Percentiles rank a stretch among this genome's conserved stretches.
These are phyloP conservation scores for Debaryomycetaceae sp. DNA, from an alignment of 1,139 yeast species.

Conservation along the genomic window DNA sequence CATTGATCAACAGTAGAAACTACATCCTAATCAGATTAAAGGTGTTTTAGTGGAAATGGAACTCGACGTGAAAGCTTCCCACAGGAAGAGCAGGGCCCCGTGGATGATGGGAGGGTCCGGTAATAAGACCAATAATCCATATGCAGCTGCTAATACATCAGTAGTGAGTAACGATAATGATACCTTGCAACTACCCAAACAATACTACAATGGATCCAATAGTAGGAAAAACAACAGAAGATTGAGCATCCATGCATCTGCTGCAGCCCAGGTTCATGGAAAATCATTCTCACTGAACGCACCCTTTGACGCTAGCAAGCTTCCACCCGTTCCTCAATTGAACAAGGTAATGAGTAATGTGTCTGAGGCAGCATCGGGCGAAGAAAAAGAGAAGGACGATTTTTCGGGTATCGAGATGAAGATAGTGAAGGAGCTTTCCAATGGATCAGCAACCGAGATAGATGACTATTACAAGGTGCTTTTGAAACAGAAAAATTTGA, in stretches of 20 bases:
- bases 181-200: conserved; percentile 10
- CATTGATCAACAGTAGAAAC: background rate
- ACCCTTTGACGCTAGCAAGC: conserved; percentile 22
- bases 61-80: conserved; percentile 25
- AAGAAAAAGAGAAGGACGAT: conserved; percentile 8
- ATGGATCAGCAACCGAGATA: conserved; percentile 71
- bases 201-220: conserved; percentile 12
- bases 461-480: conserved; percentile 66
- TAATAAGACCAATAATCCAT: conserved; percentile 28
- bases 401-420: conserved; percentile 25
- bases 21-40: background rate
- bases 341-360: conserved; percentile 11
- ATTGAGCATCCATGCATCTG: conserved; percentile 44
- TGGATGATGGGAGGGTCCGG: conserved; percentile 29
- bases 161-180: conserved; percentile 7
- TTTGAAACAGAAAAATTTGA: conserved; percentile 47
- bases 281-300: conserved; percentile 21
- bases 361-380: conserved; percentile 5
- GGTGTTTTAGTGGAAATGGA: conserved; percentile 19
- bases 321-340: conserved; percentile 41
- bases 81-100: conserved; percentile 45
- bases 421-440: conserved; percentile 52
- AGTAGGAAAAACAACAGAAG: conserved; percentile 30
- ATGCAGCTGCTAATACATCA: conserved; percentile 28
- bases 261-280: conserved; percentile 34